These are phyloP conservation scores for Pholiota microspora DNA, from an alignment of 768 basidiomycete genomes.

Conservation along the genomic window DNA sequence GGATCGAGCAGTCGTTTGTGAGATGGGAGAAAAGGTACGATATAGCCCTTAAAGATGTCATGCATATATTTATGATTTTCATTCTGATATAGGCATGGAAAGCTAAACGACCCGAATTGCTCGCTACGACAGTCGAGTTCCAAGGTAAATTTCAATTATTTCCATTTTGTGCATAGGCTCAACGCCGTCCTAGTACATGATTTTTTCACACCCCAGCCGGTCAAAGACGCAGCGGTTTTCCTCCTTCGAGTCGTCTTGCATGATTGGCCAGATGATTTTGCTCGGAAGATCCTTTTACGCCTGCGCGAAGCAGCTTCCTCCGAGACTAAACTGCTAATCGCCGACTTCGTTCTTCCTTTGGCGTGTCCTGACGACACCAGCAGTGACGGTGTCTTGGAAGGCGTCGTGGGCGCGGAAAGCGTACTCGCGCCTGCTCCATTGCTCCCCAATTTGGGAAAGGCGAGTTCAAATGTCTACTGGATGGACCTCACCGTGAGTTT, in stretches of 20 bases:
- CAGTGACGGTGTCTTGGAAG: slow-evolving; percentile 27
- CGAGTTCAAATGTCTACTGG: slow-evolving; percentile 68
- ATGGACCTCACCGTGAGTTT: slow-evolving; percentile 61
- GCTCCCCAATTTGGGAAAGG: slow-evolving; percentile 73
- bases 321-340: slow-evolving; percentile 62
- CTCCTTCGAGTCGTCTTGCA: slow-evolving; percentile 71
- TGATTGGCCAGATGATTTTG: slow-evolving; percentile 72
- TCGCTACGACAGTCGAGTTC: slow-evolving; percentile 52
- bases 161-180: not conserved
- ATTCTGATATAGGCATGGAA: slow-evolving; percentile 47
- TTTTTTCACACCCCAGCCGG: slow-evolving; percentile 69
- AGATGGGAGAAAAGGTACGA: slow-evolving; percentile 48
- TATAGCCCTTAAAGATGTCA: not conserved
- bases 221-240: slow-evolving; percentile 56
- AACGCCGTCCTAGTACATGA: slow-evolving; percentile 51
- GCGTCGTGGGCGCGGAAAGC: slow-evolving; percentile 50
- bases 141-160: slow-evolving; percentile 35
- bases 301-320: slow-evolving; percentile 47
- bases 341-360: slow-evolving; percentile 68
- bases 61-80: not conserved
- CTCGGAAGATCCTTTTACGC: slow-evolving; percentile 41
- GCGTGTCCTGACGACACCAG: slow-evolving; percentile 57
- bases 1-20: slow-evolving; percentile 57
- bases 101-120: slow-evolving; percentile 53
- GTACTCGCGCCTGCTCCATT: slow-evolving; percentile 58